Conservation (phyloP, 176 grass and related monocot species). For the Raddia guianensis region DNA sequence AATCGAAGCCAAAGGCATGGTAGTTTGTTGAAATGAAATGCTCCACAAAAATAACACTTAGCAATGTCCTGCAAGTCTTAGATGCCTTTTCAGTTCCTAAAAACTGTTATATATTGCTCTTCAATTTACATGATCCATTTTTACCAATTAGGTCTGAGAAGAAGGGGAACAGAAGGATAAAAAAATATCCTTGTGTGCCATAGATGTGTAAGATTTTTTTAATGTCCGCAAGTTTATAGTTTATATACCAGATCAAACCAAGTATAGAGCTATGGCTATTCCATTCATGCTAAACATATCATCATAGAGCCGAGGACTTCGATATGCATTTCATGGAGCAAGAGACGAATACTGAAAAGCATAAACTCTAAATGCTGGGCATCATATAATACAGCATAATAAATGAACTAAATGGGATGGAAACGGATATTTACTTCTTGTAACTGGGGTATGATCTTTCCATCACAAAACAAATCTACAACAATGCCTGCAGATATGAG, state of each 20-base stretch:
- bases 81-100: background rate
- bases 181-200: background rate
- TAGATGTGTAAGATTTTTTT: background rate
- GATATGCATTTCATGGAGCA: background rate
- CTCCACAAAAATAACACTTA: background rate
- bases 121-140: background rate
- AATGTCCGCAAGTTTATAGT: background rate
- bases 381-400: background rate
- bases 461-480: conserved; percentile 91
- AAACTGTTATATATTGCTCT: background rate
- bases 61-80: background rate
- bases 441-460: conserved; percentile 77
- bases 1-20: conserved; percentile 13
- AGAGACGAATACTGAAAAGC: background rate
- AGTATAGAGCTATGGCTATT: background rate
- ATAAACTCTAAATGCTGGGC: background rate
- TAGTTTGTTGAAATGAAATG: background rate
- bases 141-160: conserved; percentile 5
- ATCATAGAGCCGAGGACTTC: background rate
- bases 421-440: conserved; percentile 56
- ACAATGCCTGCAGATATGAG: conserved; percentile 64
- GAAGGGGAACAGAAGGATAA: background rate
- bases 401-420: conserved; percentile 25
- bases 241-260: background rate
- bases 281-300: background rate